Evolutionary conservation across 306 rosid genomes (phyloP).

Genomic region (Rubus idaeus): DNA sequence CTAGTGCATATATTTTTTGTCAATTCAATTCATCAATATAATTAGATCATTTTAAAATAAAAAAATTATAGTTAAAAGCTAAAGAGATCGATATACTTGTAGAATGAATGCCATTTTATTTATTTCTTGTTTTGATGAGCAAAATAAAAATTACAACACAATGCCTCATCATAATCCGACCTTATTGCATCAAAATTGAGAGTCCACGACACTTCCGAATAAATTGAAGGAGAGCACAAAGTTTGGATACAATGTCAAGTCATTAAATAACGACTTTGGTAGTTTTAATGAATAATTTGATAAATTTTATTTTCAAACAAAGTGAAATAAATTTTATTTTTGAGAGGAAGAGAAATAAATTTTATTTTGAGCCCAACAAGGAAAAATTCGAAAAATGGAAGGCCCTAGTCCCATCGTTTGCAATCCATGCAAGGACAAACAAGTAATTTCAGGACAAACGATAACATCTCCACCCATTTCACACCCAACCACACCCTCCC

Average conservation of each 20-base stretch:
- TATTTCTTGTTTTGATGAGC: no score
- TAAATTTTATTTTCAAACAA: no score
- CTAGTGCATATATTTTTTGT: neutral
- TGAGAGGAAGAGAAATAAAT: no score
- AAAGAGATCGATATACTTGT: no score
- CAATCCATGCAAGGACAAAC: constrained; percentile 1
- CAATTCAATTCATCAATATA: neutral
- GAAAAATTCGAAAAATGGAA: neutral
- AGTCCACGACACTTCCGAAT: no score
- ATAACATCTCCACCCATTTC: neutral
- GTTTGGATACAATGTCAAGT: no score
- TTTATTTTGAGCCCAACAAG: no score
- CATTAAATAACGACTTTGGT: no score
- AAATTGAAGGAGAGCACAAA: no score
- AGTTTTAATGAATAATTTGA: no score
- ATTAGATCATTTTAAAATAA: neutral
- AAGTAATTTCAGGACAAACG: neutral
- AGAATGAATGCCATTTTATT: neutral
- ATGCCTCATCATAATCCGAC: neutral
- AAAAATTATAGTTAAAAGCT: no score
- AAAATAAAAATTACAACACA: neutral
- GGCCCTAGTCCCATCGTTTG: neutral
- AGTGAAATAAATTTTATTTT: no score
- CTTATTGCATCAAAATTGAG: neutral
- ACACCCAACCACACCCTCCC: constrained; percentile 23